These are phyloP conservation scores for Artomyces pyxidatus DNA, from an alignment of 768 basidiomycete genomes.

Conservation along the genomic window DNA sequence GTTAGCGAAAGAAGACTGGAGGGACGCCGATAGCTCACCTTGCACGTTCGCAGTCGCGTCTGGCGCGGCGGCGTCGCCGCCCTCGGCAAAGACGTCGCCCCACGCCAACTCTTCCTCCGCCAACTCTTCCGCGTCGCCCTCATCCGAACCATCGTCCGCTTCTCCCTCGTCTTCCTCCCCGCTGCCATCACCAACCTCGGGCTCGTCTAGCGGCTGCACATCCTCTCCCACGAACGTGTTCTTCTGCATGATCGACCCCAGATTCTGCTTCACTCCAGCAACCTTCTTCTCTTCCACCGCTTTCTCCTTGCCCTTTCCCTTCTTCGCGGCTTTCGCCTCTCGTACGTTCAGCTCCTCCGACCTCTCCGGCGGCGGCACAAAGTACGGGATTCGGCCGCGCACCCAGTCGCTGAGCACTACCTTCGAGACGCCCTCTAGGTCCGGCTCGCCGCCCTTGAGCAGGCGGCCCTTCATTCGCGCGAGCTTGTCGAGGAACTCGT, in stretches of 20 bases:
- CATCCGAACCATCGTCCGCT: slow-evolving; percentile 33
- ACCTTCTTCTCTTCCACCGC: slow-evolving; percentile 29
- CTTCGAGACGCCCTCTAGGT: slow-evolving; percentile 86
- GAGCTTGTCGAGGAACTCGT: slow-evolving; percentile 74
- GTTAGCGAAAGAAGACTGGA: slow-evolving; percentile 1
- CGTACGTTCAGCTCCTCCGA: slow-evolving; percentile 58
- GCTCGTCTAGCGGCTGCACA: slow-evolving; percentile 55
- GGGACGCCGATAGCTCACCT: slow-evolving; percentile 2
- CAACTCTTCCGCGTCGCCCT: slow-evolving; percentile 27
- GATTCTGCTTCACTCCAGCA: slow-evolving; percentile 74
- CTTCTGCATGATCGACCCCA: slow-evolving; percentile 83
- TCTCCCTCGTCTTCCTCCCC: slow-evolving; percentile 25
- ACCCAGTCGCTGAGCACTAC: slow-evolving; percentile 97
- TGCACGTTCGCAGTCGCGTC: slow-evolving; percentile 8
- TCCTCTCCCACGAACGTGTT: slow-evolving; percentile 84
- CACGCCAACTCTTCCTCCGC: slow-evolving; percentile 55
- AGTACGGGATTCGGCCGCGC: slow-evolving; percentile 93
- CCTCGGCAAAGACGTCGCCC: slow-evolving; percentile 79
- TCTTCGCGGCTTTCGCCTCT: slow-evolving; percentile 44
- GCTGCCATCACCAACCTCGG: slow-evolving; percentile 23
- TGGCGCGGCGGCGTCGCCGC: slow-evolving; percentile 7
- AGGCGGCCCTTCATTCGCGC: slow-evolving; percentile 89
- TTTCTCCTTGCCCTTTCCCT: slow-evolving; percentile 32
- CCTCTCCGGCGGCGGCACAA: slow-evolving; percentile 85
- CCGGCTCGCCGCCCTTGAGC: slow-evolving; percentile 91